Percentiles rank a stretch among this genome's conserved stretches.
Evolutionary conservation across 1,139 yeast genomes (phyloP).

Genomic region (Hyphopichia fennica): DNA sequence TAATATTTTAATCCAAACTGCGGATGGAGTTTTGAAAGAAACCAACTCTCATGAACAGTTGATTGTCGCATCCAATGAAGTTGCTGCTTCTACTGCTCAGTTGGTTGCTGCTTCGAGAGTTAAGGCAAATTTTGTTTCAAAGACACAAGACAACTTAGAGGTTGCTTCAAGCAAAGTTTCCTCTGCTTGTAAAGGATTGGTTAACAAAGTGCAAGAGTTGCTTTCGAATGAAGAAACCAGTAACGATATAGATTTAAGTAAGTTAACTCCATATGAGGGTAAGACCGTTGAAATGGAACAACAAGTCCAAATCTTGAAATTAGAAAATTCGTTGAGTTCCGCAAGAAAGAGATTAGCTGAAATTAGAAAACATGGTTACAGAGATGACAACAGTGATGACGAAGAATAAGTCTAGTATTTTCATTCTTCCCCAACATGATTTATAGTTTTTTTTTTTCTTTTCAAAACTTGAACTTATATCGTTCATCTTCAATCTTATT

Average conservation of each 20-base stretch:
- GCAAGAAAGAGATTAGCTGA: conserved; percentile 87
- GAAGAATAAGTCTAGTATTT: conserved; percentile 20
- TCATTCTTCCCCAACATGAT: background rate
- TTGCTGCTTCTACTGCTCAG: conserved; percentile 91
- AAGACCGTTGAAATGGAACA: conserved; percentile 91
- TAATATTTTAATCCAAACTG: conserved; percentile 73
- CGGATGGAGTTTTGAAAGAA: conserved; percentile 76
- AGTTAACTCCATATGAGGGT: conserved; percentile 75
- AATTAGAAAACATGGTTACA: conserved; percentile 74
- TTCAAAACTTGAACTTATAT: too few species aligned
- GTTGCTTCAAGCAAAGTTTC: conserved; percentile 68
- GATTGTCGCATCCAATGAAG: conserved; percentile 89
- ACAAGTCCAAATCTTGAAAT: conserved; percentile 83
- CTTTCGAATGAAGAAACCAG: conserved; percentile 41
- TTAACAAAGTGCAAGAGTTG: conserved; percentile 63
- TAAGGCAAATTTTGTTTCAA: conserved; percentile 74
- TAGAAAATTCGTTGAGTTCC: conserved; percentile 67
- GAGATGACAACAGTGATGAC: conserved; percentile 57
- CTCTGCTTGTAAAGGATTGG: conserved; percentile 71
- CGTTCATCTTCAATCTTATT: too few species aligned
- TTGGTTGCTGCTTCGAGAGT: conserved; percentile 91
- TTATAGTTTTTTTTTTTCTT: too few species aligned
- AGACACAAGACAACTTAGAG: conserved; percentile 76
- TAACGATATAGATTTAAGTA: conserved; percentile 61
- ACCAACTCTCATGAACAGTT: conserved; percentile 75